Base-by-base conservation (phyloP, 306 rosid genomes). In the Cicer chorassanicum region DNA sequence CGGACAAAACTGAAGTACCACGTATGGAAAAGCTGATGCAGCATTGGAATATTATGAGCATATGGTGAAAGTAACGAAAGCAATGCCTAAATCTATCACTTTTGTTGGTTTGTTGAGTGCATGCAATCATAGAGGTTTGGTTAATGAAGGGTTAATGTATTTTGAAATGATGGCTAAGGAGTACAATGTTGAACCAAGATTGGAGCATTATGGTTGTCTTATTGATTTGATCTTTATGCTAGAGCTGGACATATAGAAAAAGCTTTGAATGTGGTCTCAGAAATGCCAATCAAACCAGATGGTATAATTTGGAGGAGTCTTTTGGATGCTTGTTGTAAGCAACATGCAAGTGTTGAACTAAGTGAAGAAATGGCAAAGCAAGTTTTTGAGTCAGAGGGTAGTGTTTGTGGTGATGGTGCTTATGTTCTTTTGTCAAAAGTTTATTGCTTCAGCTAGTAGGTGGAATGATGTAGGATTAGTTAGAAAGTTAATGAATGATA, bases 171-270 rank as follows among this genome's bases (percentile, higher is more conserved):
- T 91, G 98, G 68, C 75, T 40, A 65, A 57, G 0, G 81, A 87
- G 45, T 88, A 83, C 79, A 83, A 84, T 69, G 68, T 88, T 15
- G 87, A 88, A 77, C 92, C 93, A 2, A 24, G 69, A 66, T 51
- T 91, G 60, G 90, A 89, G 88, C 97, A 93, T 68, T 93, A 89
- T 34, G 97, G 98, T 11, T 93, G 98, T 81, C 85, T 93, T 0
- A 87, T n/a, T n/a, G n/a, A n/a, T n/a, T 88, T 77, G 96, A 91
- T 82, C 96, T 89, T 57, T 84, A 87, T 4, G 90, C 93, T 72
- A 90, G 91, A 75, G 88, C 92, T 0, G 87, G 96, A 10, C 76
- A 70, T 67, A 82, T 88, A 0, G 74, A 89, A 8, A 91, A 87
- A 70, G 97, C 93, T 80, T 43, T 91, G 49, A 80, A 88, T 39